Evolutionary conservation across 75 land plant genomes (phyloP).

Genomic region (Sequoiadendron giganteum): DNA sequence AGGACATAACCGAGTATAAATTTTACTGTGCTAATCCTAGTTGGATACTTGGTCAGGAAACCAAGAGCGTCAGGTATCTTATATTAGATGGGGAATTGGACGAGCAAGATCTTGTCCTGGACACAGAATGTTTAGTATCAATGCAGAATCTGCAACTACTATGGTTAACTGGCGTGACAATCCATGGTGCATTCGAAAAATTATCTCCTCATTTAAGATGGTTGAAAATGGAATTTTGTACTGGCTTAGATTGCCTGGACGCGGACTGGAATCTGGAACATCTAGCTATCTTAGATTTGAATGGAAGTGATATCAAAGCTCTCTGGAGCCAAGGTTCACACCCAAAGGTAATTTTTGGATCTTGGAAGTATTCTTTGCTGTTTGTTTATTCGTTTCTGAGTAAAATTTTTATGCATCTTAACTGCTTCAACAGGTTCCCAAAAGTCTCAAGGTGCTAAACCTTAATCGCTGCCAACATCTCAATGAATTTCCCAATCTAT

Average conservation of each 20-base stretch:
- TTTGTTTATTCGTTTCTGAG: not conserved
- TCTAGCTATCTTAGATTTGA: no score
- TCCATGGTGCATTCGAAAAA: not conserved
- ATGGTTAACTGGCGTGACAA: not conserved
- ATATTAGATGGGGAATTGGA: constrained; percentile 1
- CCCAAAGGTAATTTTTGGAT: no score
- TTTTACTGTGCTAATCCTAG: not conserved
- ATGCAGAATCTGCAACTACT: not conserved
- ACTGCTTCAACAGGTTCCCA: not conserved
- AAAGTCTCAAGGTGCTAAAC: not conserved
- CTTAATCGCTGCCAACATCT: constrained; percentile 9
- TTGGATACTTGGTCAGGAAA: not conserved
- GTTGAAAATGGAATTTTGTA: not conserved
- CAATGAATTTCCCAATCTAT: not conserved
- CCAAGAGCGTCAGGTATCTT: not conserved
- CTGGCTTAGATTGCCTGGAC: no score
- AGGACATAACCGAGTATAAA: not conserved
- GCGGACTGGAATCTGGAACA: no score
- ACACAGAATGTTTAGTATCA: not conserved
- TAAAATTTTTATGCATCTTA: not conserved
- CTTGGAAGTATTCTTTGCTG: not conserved
- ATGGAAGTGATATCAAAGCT: no score
- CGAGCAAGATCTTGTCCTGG: not conserved
- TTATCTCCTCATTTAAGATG: constrained; percentile 4
- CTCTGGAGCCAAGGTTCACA: no score